Evolutionary conservation across 768 basidiomycete genomes (phyloP).

Genomic region (Tephrocybe rancida): DNA sequence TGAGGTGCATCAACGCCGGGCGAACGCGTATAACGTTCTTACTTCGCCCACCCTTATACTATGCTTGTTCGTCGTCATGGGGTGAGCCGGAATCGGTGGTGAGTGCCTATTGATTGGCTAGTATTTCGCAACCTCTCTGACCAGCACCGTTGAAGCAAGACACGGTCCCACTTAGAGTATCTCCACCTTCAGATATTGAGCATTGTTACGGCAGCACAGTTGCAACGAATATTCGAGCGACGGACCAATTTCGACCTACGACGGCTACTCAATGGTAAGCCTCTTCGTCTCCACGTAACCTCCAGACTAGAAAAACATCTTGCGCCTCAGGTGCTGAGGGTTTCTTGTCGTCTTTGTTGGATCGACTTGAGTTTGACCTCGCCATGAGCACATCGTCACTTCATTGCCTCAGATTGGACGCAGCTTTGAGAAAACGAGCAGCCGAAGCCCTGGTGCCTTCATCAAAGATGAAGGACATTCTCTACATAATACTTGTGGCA

Average conservation of each 20-base stretch:
- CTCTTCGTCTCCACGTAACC: not conserved
- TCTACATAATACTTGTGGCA: constrained; percentile 89
- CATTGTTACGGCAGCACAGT: constrained; percentile 83
- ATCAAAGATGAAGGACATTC: constrained; percentile 86
- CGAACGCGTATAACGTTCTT: constrained; percentile 84
- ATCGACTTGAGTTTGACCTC: constrained; percentile 74
- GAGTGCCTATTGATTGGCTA: constrained; percentile 36
- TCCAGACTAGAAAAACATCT: not conserved
- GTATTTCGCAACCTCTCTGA: constrained; percentile 6
- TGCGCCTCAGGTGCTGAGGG: constrained; percentile 69
- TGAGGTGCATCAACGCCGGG: constrained; percentile 84
- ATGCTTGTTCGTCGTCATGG: constrained; percentile 90
- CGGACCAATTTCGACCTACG: constrained; percentile 91
- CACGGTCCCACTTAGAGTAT: constrained; percentile 92
- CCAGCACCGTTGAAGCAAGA: constrained; percentile 69
- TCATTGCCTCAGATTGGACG: constrained; percentile 77
- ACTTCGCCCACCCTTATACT: constrained; percentile 86
- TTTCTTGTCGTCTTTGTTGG: constrained; percentile 74
- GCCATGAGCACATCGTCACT: constrained; percentile 82
- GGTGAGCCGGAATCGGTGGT: constrained; percentile 97
- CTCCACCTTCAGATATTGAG: constrained; percentile 92
- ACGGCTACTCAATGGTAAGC: constrained; percentile 65
- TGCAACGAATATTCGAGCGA: constrained; percentile 84
- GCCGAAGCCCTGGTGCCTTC: constrained; percentile 82
- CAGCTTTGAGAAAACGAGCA: constrained; percentile 67